Base-by-base conservation (phyloP, 176 grass and related monocot genomes). In the Aegilops umbellulata region DNA sequence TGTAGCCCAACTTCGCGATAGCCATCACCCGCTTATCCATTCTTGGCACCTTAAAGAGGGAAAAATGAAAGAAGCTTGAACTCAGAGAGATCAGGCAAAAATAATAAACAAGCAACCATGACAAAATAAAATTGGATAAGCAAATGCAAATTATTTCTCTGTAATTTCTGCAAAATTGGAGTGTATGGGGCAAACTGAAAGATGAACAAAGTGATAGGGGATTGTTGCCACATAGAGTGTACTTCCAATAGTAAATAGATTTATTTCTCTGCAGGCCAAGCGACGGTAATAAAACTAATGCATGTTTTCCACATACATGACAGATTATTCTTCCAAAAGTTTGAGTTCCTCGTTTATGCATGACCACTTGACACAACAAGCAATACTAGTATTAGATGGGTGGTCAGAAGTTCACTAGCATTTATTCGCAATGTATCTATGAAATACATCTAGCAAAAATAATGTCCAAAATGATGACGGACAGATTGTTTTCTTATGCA, bases 11-110 rank as follows among this genome's bases (percentile, higher is more conserved):
- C 84, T 98, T 92, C 0, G 93, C 75, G 55, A 92, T 82, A 46
- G 96, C 84, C 23, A 94, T 80, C 27, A 95, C 86, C 72, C 97
- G 82, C 77, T 91, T 98, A 83, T 98, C 97, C 90, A 98, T 95
- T 88, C 94, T 94, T 42, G 97, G 94, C 12, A 98, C 92, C 97
- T 98, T 85, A 47, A 85, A 35, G 60, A 38, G 17, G 26, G 61
- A 44, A 55, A 65, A 72, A 88, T 25, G 11, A 35, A 73, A 84
- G 71, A 71, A 30, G 65, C 3, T 62, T 38, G 31, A 34, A 38
- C 77, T 25, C 16, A 7, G 2, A 14, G 1, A 39, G 11, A 79
- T 17, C n/a, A n/a, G n/a, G n/a, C n/a, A n/a, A n/a, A n/a, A n/a
- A n/a, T n/a, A n/a, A n/a, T n/a, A n/a, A n/a, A n/a, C n/a, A n/a